Conservation (phyloP, 1,284 basidiomycete species). For the Sphaerobolus stellatus region DNA sequence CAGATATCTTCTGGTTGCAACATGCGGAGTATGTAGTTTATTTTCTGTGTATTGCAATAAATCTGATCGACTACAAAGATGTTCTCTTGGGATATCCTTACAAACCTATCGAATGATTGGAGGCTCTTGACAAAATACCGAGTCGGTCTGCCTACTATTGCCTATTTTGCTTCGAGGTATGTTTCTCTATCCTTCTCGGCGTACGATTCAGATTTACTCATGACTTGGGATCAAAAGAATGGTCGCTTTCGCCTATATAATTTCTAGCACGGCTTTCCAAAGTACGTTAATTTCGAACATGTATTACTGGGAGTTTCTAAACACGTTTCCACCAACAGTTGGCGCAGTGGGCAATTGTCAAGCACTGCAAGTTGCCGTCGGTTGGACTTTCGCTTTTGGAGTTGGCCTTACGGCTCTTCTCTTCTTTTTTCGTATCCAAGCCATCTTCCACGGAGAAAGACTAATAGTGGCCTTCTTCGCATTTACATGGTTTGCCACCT, state of each 20-base stretch:
- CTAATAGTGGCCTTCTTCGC: constrained; percentile 1
- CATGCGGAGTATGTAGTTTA: constrained; percentile 16
- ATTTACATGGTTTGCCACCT: constrained; percentile 9
- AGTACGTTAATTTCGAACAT: constrained; percentile 4
- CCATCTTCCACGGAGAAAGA: constrained; percentile 10
- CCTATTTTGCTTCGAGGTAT: constrained; percentile 30
- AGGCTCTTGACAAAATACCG: constrained; percentile 18
- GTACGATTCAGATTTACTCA: too few relatives aligned
- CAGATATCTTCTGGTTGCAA: constrained; percentile 17
- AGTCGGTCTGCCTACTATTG: constrained; percentile 20
- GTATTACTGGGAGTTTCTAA: background rate
- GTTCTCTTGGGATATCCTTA: constrained; percentile 30
- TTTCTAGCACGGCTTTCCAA: constrained; percentile 12
- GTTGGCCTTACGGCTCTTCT: constrained; percentile 10
- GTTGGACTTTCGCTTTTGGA: constrained; percentile 2
- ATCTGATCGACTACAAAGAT: constrained; percentile 17
- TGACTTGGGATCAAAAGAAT: too few relatives aligned
- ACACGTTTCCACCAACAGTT: background rate
- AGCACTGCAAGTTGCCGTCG: background rate
- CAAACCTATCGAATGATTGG: constrained; percentile 23
- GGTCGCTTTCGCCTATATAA: constrained; percentile 9
- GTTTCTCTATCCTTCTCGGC: too few relatives aligned
- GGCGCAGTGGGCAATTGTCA: background rate
- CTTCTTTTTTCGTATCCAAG: constrained; percentile 14
- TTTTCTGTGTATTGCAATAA: background rate